Conservation (phyloP, 2,329 filamentous ascomycete genomes). For the Nothophoma quercina region DNA sequence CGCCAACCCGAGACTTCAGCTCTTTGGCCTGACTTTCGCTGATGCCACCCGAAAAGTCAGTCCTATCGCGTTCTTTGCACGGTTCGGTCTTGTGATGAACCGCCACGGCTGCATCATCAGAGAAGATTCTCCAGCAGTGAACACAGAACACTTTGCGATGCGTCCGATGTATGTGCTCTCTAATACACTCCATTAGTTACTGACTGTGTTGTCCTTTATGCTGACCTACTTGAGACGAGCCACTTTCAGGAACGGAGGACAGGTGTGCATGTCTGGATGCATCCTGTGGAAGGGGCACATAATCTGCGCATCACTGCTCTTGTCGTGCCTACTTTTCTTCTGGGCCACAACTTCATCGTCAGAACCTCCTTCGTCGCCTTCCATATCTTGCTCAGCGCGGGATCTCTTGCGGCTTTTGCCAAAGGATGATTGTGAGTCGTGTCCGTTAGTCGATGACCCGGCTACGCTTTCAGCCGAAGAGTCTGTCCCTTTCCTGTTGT, state of each 20-base stretch:
- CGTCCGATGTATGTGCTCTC: not conserved
- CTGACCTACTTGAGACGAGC: not conserved
- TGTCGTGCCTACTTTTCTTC: not conserved
- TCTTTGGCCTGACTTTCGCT: not conserved
- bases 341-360: not conserved
- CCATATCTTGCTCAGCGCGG: not conserved
- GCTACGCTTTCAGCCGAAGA: not conserved
- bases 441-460: not conserved
- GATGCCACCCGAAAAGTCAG: not conserved
- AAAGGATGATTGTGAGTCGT: not conserved
- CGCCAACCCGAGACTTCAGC: not conserved
- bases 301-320: not conserved
- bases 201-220: no score
- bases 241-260: not conserved
- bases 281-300: not conserved
- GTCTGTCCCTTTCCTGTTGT: not conserved
- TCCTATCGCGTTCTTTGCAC: not conserved
- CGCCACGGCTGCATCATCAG: not conserved
- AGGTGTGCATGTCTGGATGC: not conserved
- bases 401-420: not conserved
- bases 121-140: not conserved
- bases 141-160: not conserved
- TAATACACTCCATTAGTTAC: not conserved
- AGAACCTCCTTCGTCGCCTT: not conserved
- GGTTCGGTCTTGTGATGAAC: not conserved